These are phyloP conservation scores for Blyttiomyces sp. DNA, from an alignment of 371 early-diverging fungal genomes.

Conservation along the genomic window DNA sequence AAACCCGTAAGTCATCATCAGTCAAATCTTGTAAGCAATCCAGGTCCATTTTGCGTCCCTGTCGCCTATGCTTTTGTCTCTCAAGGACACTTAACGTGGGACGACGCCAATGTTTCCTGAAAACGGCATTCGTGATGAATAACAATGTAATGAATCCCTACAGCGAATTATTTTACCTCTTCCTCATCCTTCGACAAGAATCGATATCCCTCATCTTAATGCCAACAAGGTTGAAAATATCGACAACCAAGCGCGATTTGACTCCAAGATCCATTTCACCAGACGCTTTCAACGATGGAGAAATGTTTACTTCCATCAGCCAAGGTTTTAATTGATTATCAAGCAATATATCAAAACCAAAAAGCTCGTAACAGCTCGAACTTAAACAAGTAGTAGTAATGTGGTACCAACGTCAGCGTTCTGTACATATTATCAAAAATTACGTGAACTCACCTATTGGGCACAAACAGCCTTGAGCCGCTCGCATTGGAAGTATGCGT, in stretches of 20 bases:
- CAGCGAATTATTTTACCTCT: conserved; percentile 1
- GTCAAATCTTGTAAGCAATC: conserved; percentile 24
- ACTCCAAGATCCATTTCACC: conserved; percentile 33
- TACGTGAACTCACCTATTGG: conserved; percentile 13
- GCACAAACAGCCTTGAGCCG: conserved; percentile 24
- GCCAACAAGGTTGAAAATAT: conserved; percentile 43
- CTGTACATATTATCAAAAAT: neutral
- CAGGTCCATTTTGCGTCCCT: neutral
- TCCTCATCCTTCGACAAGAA: conserved; percentile 8
- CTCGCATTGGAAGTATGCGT: conserved; percentile 24
- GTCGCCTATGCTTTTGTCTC: conserved; percentile 21
- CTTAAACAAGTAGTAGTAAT: conserved; percentile 3
- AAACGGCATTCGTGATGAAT: no score
- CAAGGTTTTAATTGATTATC: conserved; percentile 42
- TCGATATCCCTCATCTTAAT: conserved; percentile 26
- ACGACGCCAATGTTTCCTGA: conserved; percentile 2
- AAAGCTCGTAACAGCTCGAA: conserved; percentile 39
- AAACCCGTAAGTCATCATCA: conserved; percentile 23
- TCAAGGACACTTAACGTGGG: conserved; percentile 10
- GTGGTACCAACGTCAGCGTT: conserved; percentile 2
- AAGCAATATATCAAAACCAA: conserved; percentile 44
- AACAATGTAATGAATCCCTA: neutral
- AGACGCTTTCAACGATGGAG: conserved; percentile 39
- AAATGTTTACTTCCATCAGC: conserved; percentile 49
- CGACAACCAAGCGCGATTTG: conserved; percentile 31